phyloP scores from a whole-genome alignment of 2,329 filamentous ascomycete genomes.

The Colletotrichum viniferum region DNA sequence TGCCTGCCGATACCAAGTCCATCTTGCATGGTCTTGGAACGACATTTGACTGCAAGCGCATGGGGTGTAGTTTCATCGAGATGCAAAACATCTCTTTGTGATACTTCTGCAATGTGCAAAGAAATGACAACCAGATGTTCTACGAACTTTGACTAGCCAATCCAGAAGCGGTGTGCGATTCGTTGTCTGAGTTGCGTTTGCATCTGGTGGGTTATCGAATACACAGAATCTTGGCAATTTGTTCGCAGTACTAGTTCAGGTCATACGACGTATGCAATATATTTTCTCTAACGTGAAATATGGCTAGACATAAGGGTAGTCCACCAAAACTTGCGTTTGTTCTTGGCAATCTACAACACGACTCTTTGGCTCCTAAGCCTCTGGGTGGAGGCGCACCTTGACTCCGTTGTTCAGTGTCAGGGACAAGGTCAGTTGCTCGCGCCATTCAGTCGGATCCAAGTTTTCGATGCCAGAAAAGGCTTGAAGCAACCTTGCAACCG shows the following conservation, averaged over 20 bases:
- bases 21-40: not conserved
- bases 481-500: conserved; percentile 33
- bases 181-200: not conserved
- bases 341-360: not conserved
- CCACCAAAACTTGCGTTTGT: not conserved
- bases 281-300: not conserved
- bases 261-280: not conserved
- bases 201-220: not conserved
- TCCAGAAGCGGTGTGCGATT: not conserved
- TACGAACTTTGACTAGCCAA: not conserved
- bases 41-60: not conserved
- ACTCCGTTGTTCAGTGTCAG: conserved; percentile 10
- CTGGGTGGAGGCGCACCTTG: conserved; percentile 2
- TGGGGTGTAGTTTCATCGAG: not conserved
- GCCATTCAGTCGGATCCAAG: conserved; percentile 1
- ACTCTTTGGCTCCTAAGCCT: not conserved
- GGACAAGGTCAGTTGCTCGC: conserved; percentile 15
- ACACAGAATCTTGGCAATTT: not conserved
- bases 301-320: not conserved
- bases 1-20: not conserved
- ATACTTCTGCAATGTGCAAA: not conserved
- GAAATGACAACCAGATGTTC: not conserved
- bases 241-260: not conserved
- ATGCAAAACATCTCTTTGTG: not conserved
- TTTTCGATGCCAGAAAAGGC: not conserved